Evolutionary conservation across 768 basidiomycete genomes (phyloP), one percentile per base, ranked within the genome.

Genomic region (Rhodocollybia butyracea): DNA sequence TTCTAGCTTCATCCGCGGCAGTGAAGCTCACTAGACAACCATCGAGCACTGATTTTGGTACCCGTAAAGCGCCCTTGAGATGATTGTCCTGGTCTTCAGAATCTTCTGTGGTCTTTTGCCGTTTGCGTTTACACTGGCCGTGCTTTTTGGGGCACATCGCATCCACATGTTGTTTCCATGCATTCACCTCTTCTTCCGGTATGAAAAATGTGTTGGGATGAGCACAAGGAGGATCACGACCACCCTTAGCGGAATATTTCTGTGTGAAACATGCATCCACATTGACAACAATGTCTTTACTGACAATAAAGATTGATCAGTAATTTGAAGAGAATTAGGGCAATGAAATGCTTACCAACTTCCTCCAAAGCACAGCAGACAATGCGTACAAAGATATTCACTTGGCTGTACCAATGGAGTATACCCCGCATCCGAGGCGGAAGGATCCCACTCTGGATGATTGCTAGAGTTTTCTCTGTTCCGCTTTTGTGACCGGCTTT

Each of bases 261-360:
- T 73, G 71, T 24, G 63, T 68, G 40, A 74, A 72, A 54, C 67
- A 69, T 1, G 63, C 66, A 59, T 74, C 72, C 13, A 67, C 17
- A 43, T 67, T 70, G 3, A 71, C 64, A 27, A 70, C 58, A 13
- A n/a, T n/a, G n/a, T n/a, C 61, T 51, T 59, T 71, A 64, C 36
- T 56, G 52, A 10, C 66, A 66, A n/a, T 17, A 40, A 13, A 40
- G 34, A 36, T 36, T 8, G 8, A 8, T 36, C 34, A 36, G 17
- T 36, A 8, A 8, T 17, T 8, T 17, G 34, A n/a, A n/a, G n/a
- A n/a, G n/a, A n/a, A n/a, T 17, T 36, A 36, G 8, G 17, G 8
- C 34, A 36, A 36, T 8, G 17, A 40, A 11, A n/a, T 36, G 27
- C 17, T 57, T 21, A 21, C n/a, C n/a, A n/a, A n/a, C 17, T 21